These are phyloP conservation scores for Torulaspora maleeae DNA, from an alignment of 805 yeast genomes.

Conservation along the genomic window DNA sequence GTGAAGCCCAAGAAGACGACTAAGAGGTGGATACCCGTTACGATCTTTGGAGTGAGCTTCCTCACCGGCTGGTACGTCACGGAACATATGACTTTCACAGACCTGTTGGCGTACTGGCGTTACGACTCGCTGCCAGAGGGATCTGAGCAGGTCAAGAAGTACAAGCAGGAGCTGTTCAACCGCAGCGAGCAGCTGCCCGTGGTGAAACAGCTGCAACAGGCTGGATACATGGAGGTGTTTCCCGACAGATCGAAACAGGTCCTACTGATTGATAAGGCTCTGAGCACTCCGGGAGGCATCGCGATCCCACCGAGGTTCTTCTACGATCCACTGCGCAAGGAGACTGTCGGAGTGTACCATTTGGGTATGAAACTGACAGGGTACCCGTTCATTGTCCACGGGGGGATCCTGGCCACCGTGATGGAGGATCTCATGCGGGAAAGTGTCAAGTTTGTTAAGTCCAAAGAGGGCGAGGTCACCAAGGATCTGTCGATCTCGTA, in stretches of 20 bases:
- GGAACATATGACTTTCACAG: conserved; percentile 35
- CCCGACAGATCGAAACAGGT: conserved; percentile 41
- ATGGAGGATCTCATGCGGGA: conserved; percentile 71
- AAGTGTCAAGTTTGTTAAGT: conserved; percentile 40
- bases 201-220: conserved; percentile 43
- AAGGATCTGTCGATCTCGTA: conserved; percentile 46
- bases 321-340: conserved; percentile 49
- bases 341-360: conserved; percentile 65
- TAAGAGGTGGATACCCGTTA: conserved; percentile 24
- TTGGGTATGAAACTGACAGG: conserved; percentile 78
- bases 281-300: conserved; percentile 74
- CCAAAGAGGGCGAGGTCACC: conserved; percentile 32
- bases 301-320: conserved; percentile 69
- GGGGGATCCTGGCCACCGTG: conserved; percentile 79
- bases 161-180: conserved; percentile 39
- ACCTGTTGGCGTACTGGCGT: conserved; percentile 34
- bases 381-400: conserved; percentile 82
- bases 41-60: conserved; percentile 32
- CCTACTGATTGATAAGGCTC: conserved; percentile 45
- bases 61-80: conserved; percentile 32
- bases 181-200: conserved; percentile 48
- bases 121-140: conserved; percentile 32
- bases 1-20: conserved; percentile 11
- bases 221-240: conserved; percentile 37
- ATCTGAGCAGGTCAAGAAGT: conserved; percentile 30